Percentiles rank a stretch among this genome's conserved stretches.
Evolutionary conservation across 345 rosid genomes (phyloP).

Genomic region (Eutrema japonicum): DNA sequence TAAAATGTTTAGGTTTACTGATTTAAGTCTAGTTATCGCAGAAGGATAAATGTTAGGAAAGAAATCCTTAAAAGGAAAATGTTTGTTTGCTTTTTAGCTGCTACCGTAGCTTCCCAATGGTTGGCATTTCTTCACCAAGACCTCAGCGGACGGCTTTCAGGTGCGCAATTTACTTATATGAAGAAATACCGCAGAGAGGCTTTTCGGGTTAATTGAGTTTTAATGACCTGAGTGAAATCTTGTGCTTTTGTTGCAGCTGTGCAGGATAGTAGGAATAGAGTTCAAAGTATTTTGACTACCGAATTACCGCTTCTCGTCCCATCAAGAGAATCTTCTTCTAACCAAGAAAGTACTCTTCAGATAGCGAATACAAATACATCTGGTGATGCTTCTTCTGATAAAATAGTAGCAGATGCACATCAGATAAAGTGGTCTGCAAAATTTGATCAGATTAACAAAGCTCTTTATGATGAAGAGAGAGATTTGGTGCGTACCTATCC

Average conservation of each 20-base stretch:
- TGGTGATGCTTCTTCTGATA: slow-evolving; percentile 43
- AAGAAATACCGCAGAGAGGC: background rate
- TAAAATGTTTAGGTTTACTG: background rate
- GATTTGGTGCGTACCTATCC: slow-evolving; percentile 66
- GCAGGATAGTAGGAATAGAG: slow-evolving; percentile 85
- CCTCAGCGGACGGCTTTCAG: slow-evolving; percentile 86
- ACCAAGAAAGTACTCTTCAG: slow-evolving; percentile 47
- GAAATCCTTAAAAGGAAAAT: slow-evolving; percentile 39
- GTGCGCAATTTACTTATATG: slow-evolving; percentile 40
- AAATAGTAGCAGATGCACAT: slow-evolving; percentile 57
- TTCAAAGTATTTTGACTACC: slow-evolving; percentile 62
- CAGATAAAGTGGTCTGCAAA: slow-evolving; percentile 62
- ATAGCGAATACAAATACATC: slow-evolving; percentile 35
- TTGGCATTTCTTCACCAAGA: slow-evolving; percentile 92
- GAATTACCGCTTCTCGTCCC: slow-evolving; percentile 74
- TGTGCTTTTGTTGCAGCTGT: slow-evolving; percentile 62
- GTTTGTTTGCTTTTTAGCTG: slow-evolving; percentile 65
- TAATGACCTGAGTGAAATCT: slow-evolving; percentile 29
- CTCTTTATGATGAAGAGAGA: slow-evolving; percentile 79
- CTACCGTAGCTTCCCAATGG: slow-evolving; percentile 93
- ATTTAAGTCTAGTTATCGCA: slow-evolving; percentile 12
- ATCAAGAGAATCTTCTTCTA: slow-evolving; percentile 64
- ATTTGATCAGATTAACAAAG: slow-evolving; percentile 78
- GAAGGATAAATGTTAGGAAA: slow-evolving; percentile 30
- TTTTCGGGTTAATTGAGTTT: slow-evolving; percentile 15